A percentile compares a stretch with the other conserved stretches of the same genome.
Evolutionary conservation across 331 rosid genomes (phyloP).

Genomic region (Spiraea crenata): DNA sequence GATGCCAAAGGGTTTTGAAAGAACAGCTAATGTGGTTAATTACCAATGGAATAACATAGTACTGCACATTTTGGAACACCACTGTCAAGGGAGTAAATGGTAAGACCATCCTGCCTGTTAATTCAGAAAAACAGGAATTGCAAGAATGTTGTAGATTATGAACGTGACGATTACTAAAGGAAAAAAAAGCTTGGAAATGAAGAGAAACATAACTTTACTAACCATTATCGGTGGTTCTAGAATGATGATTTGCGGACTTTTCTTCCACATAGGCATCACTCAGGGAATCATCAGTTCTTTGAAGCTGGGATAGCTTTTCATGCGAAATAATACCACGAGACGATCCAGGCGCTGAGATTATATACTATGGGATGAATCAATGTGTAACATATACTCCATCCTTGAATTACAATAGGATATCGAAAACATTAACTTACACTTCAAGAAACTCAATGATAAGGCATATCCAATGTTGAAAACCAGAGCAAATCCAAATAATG

Average conservation of each 20-base stretch:
- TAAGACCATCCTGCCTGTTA: slow-evolving; percentile 44
- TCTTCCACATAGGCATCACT: slow-evolving; percentile 4
- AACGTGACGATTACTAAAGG: not conserved
- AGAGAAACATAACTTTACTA: not conserved
- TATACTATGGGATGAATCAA: slow-evolving; percentile 12
- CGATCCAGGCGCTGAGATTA: slow-evolving; percentile 48
- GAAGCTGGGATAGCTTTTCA: slow-evolving; percentile 39
- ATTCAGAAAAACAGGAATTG: not conserved
- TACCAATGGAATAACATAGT: slow-evolving; percentile 50
- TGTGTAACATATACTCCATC: not conserved
- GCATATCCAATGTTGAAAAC: slow-evolving; percentile 43
- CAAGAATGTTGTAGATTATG: not conserved
- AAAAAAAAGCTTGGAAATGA: not conserved
- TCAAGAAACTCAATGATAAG: slow-evolving; percentile 48
- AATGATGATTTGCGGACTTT: not conserved
- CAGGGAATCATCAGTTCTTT: not conserved
- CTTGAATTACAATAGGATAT: not conserved
- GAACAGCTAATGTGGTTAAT: not conserved
- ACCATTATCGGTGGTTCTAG: slow-evolving; percentile 15
- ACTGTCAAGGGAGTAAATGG: slow-evolving; percentile 56
- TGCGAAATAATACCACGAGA: slow-evolving; percentile 40
- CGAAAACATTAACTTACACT: slow-evolving; percentile 31
- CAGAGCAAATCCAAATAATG: slow-evolving; percentile 47
- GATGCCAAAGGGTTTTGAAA: not conserved
- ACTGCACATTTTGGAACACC: slow-evolving; percentile 49